A percentile compares a stretch with the other conserved stretches of the same genome.
phyloP scores from a whole-genome alignment of 2,329 filamentous ascomycete species.

The Fusarium pseudocircinatum region DNA sequence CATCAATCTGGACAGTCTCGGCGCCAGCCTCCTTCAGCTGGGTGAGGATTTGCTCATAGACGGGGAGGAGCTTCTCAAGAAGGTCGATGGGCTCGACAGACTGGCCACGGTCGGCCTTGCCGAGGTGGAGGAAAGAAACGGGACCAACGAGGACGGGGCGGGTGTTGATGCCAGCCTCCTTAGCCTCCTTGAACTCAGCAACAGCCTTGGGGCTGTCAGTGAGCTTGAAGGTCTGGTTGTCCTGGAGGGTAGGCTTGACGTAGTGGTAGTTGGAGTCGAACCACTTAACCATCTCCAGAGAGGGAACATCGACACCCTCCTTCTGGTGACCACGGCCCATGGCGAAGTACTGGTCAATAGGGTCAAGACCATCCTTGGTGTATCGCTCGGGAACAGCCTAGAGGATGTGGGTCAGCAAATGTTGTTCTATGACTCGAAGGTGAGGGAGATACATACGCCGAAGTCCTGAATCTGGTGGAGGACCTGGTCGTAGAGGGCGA shows the following conservation, averaged over 20 bases:
- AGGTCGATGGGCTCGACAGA: constrained; percentile 92
- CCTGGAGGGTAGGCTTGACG: constrained; percentile 97
- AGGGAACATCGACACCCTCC: constrained; percentile 90
- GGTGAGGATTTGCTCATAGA: constrained; percentile 92
- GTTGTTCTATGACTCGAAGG: not conserved
- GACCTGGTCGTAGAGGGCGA: constrained; percentile 98
- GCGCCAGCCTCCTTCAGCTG: constrained; percentile 97
- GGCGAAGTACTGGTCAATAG: constrained; percentile 97
- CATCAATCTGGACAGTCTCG: constrained; percentile 97
- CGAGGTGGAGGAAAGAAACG: constrained; percentile 96
- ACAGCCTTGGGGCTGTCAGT: constrained; percentile 90
- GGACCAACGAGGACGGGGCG: constrained; percentile 95
- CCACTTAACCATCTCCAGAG: constrained; percentile 99
- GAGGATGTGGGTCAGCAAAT: constrained; percentile 18
- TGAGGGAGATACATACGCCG: constrained; percentile 69
- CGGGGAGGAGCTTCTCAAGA: constrained; percentile 89
- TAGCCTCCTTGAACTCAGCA: constrained; percentile 93
- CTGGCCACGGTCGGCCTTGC: constrained; percentile 97
- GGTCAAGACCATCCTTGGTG: constrained; percentile 85
- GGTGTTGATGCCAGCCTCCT: constrained; percentile 93
- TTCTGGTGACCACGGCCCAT: constrained; percentile 99
- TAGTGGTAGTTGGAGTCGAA: constrained; percentile 99
- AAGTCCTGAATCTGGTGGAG: constrained; percentile 98
- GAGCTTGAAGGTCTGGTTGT: constrained; percentile 97
- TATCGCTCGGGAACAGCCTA: constrained; percentile 93